Base-by-base conservation (phyloP, 2,329 filamentous ascomycete genomes). In the Aspergillus sp. region DNA sequence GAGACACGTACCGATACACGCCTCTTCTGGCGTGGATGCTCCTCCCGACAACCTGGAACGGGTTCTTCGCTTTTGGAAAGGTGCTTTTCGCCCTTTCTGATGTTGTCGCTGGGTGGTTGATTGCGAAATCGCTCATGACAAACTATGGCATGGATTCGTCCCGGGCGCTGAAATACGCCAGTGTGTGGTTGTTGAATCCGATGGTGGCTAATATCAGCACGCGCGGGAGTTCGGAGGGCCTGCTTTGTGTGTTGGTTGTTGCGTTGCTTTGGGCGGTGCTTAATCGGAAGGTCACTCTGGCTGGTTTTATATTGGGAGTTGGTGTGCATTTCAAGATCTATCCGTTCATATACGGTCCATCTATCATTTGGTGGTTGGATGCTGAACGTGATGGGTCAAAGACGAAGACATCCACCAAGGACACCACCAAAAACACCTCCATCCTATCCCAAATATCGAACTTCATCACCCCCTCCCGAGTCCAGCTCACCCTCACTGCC, bases 141-240 rank as follows among this genome's bases (percentile, higher is more conserved):
- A 63, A 67, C 31, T 66, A 68, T 53, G 66, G 70, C 32, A 77
- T 84, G 72, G 55, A 67, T 2, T 58, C 64, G 6, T 68, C 72
- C 13, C 66, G 73, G 1, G 88, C 89, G 1, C 72, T 90, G 48
- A 82, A 79, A 48, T 96, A 88, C 58, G 86, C 90, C 1, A 82
- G 84, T 52, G 85, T 96, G 33, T 98, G 93, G 93, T 71, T 97
- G 48, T 77, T 96, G 61, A 98, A 98, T 59, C 93, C 93, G 0
- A 97, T 98, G 90, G 93, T 97, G 7, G 93, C 93, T 0, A 89
- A 90, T 32, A 98, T 98, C 59, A 95, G 89, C 67, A 97, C 93
- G 9, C 76, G 93, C 39, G 93, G 93, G 10, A 96, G 90, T 69
- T 93, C 90, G 0, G 93, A 98, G 68, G 93, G 93, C 0, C 64